A percentile compares a stretch with the other conserved stretches of the same genome.
phyloP scores from a whole-genome alignment of 495 filamentous ascomycete genomes.

The Penicillium coprophilum region DNA sequence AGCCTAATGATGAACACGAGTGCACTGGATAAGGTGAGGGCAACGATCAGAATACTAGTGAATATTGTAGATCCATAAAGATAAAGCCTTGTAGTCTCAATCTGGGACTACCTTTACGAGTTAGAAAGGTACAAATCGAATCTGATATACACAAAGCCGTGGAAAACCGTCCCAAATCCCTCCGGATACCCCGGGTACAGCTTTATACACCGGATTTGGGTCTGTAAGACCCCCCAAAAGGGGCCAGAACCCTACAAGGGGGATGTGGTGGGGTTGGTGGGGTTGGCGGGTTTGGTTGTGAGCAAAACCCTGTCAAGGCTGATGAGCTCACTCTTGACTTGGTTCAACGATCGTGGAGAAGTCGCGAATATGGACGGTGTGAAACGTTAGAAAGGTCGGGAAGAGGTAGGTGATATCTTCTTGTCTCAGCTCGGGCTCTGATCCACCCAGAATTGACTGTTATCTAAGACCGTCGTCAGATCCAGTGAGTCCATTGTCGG shows the following conservation, averaged over 20 bases:
- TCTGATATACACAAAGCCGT: background rate
- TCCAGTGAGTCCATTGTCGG: slow-evolving; percentile 45
- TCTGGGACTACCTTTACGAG: background rate
- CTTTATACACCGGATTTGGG: background rate
- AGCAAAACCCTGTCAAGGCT: background rate
- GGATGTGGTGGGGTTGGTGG: background rate
- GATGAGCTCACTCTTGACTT: background rate
- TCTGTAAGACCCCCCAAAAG: background rate
- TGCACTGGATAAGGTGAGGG: background rate
- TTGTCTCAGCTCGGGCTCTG: slow-evolving; percentile 24
- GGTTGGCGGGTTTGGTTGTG: background rate
- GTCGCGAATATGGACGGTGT: background rate
- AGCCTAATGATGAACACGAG: background rate
- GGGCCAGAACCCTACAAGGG: background rate
- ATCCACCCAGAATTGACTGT: slow-evolving; percentile 41
- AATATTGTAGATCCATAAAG: background rate
- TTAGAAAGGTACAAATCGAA: background rate
- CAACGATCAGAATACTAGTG: background rate
- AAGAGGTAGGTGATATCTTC: background rate
- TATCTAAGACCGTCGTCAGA: slow-evolving; percentile 40
- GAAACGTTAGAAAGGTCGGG: background rate
- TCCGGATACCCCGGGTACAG: background rate
- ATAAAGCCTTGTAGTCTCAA: background rate
- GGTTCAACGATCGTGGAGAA: background rate
- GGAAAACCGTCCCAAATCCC: background rate